These are phyloP conservation scores for Entomortierella parvispora DNA, from an alignment of 192 early-diverging fungal species.

Conservation along the genomic window DNA sequence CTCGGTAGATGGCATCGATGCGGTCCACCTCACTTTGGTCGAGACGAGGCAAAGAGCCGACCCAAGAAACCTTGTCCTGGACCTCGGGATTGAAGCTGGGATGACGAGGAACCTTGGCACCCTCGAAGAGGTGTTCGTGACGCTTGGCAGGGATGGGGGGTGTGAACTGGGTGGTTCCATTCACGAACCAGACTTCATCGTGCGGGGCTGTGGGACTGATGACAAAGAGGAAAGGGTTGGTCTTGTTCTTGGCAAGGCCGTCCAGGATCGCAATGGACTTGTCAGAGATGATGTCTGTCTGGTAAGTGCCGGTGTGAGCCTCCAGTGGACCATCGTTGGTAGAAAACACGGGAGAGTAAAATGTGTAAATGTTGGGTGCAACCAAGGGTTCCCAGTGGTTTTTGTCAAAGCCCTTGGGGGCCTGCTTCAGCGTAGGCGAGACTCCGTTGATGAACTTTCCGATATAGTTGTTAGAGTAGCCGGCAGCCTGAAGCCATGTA, in stretches of 20 bases:
- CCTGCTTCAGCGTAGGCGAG: constrained; percentile 35
- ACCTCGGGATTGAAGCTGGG: constrained; percentile 66
- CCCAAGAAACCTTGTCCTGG: constrained; percentile 64
- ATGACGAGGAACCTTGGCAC: constrained; percentile 62
- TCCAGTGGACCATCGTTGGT: constrained; percentile 63
- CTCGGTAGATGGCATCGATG: constrained; percentile 63
- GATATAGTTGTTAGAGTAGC: constrained; percentile 72
- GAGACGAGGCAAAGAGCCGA: constrained; percentile 57
- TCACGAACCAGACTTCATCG: constrained; percentile 56
- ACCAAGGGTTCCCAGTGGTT: constrained; percentile 58
- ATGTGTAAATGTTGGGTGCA: constrained; percentile 67
- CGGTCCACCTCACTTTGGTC: constrained; percentile 42
- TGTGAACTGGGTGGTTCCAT: constrained; percentile 38
- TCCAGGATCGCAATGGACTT: constrained; percentile 62
- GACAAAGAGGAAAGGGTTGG: constrained; percentile 56
- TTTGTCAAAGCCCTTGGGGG: constrained; percentile 55
- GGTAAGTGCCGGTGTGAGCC: constrained; percentile 58
- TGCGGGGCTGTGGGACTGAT: constrained; percentile 72
- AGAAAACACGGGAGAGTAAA: constrained; percentile 65
- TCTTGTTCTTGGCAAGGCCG: constrained; percentile 48
- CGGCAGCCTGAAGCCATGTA: constrained; percentile 47
- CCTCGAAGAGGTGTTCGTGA: constrained; percentile 64
- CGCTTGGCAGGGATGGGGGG: constrained; percentile 69
- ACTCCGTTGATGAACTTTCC: constrained; percentile 76
- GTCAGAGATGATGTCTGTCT: constrained; percentile 64